Evolutionary conservation across 2,329 filamentous ascomycete genomes (phyloP), one percentile per base, ranked within the genome.

Genomic region (Gyromitra esculenta): DNA sequence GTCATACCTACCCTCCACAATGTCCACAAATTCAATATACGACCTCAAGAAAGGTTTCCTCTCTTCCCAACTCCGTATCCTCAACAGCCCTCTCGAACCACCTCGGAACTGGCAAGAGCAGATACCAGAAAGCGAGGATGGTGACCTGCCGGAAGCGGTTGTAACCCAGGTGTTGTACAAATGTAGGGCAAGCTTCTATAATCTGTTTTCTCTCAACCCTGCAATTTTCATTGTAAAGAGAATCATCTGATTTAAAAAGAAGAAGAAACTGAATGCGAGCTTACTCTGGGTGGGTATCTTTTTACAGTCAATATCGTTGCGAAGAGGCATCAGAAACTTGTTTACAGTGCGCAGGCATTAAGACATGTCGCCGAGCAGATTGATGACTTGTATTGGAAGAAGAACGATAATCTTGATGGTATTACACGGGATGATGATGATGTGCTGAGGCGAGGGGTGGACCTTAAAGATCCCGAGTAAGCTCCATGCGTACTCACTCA

Each of bases 331-430:
- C 87, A 87, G 39, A 88, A 88, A 45, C 87, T 89, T 71, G 89
- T 89, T 4, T 92, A 92, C 82, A 87, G 89, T 15, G 87, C 90
- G 0, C 89, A 91, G 80, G 90, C 91, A n/a, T 89, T 87, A 66
- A 87, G 91, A 45, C 90, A 92, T 80, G 87, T 93, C 18, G 90
- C 91, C 1, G 90, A 92, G 84, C 91, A 93, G 84, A 89, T 93
- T 54, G 90, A 92, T 82, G 83, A 84, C 62, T 84, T 91, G 57
- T 93, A 92, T 64, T 59, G 65, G 57, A 68, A 76, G 43, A 68
- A 54, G 45, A 60, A 37, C 41, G 70, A 71, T 9, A 56, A 54
- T 21, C 45, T 21, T 6, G 79, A 73, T 15, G 79, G 73, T 5
- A 45, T n/a, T 37, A 79, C 39, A 0, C 73, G 62, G 4, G 79